These are phyloP conservation scores for Alternaria postmessia DNA, from an alignment of 2,329 filamentous ascomycete species.

Conservation along the genomic window DNA sequence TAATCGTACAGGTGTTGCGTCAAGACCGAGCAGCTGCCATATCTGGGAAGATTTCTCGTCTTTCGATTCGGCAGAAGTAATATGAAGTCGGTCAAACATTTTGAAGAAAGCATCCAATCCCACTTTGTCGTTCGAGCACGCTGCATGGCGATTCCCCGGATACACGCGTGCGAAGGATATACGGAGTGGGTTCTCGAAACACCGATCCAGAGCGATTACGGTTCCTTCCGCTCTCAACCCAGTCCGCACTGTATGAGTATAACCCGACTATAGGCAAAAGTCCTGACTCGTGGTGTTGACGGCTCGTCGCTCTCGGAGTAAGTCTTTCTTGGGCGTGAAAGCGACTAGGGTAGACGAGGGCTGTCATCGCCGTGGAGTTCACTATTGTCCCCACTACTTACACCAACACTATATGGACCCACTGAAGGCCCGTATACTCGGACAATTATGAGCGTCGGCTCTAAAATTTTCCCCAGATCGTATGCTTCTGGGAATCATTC, in stretches of 20 bases:
- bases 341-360: neutral
- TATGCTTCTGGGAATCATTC: neutral
- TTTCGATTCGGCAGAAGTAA: neutral
- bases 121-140: neutral
- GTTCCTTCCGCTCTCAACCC: neutral
- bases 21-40: neutral
- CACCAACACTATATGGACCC: neutral
- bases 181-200: neutral
- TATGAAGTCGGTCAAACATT: neutral
- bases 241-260: neutral
- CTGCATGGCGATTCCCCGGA: neutral
- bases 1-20: neutral
- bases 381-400: neutral
- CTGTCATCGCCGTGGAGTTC: neutral
- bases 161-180: neutral
- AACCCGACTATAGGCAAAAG: neutral
- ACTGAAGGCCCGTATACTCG: neutral
- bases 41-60: neutral
- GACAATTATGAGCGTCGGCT: neutral
- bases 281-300: neutral
- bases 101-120: slow-evolving; percentile 1
- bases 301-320: neutral
- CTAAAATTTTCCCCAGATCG: neutral
- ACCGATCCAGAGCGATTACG: neutral
- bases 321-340: neutral